Evolutionary conservation across 768 basidiomycete species (phyloP).

Genomic region (Russula foetens): DNA sequence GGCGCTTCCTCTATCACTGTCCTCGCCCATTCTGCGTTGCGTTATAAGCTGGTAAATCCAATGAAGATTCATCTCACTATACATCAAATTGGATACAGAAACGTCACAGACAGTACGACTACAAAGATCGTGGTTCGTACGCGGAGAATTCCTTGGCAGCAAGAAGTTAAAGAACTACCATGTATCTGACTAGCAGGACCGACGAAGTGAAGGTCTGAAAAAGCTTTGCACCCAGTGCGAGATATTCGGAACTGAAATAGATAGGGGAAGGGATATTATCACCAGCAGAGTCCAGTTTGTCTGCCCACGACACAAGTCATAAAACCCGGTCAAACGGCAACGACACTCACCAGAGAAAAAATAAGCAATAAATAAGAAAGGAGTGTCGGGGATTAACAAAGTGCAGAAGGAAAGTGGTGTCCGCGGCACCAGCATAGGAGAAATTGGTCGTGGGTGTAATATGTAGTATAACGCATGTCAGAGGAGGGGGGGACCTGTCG

Average conservation of each 20-base stretch:
- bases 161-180: neutral
- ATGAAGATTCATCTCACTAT: neutral
- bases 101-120: constrained; percentile 4
- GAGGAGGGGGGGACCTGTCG: neutral
- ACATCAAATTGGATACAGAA: neutral
- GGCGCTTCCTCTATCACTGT: neutral
- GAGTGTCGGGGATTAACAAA: neutral
- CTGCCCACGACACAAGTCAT: neutral
- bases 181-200: constrained; percentile 11
- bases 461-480: neutral
- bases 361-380: neutral
- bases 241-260: neutral
- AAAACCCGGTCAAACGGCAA: neutral
- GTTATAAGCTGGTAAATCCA: neutral
- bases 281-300: neutral
- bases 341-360: neutral
- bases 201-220: neutral
- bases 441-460: neutral
- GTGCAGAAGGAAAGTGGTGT: neutral
- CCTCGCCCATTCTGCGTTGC: neutral
- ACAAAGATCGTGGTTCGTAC: constrained; percentile 13
- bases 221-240: constrained; percentile 11
- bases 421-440: neutral
- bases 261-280: neutral
- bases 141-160: neutral